These are phyloP conservation scores for Cutaneotrichosporon spelunceum DNA, from an alignment of 1,284 basidiomycete species.

Conservation along the genomic window DNA sequence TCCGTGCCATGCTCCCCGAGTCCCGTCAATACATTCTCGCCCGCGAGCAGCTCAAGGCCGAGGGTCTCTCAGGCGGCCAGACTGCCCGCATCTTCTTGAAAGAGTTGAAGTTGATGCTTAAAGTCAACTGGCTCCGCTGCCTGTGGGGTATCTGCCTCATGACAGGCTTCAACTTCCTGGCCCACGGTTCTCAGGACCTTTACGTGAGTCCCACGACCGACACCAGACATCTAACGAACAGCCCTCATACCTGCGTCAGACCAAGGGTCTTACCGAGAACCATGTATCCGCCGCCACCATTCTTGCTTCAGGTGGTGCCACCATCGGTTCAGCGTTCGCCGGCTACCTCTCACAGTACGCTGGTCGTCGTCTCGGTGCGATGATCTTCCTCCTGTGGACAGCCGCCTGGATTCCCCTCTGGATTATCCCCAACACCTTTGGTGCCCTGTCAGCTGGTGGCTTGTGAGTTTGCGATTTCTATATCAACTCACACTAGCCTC, in stretches of 20 bases:
- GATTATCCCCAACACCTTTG: slow-evolving; percentile 65
- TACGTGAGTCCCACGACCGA: slow-evolving; percentile 19
- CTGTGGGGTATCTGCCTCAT: slow-evolving; percentile 64
- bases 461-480: slow-evolving; percentile 20
- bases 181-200: slow-evolving; percentile 59
- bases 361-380: slow-evolving; percentile 67
- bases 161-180: slow-evolving; percentile 79
- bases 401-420: slow-evolving; percentile 61
- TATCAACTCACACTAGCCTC: slow-evolving; percentile 50
- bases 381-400: slow-evolving; percentile 57
- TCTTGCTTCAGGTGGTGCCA: slow-evolving; percentile 67
- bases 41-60: slow-evolving; percentile 34
- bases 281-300: slow-evolving; percentile 82
- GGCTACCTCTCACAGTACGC: slow-evolving; percentile 78
- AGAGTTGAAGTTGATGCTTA: slow-evolving; percentile 69
- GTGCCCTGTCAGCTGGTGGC: slow-evolving; percentile 41
- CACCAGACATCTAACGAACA: slow-evolving; percentile 20
- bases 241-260: slow-evolving; percentile 21
- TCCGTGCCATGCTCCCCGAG: slow-evolving; percentile 77
- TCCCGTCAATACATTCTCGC: slow-evolving; percentile 63
- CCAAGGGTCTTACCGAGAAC: slow-evolving; percentile 51
- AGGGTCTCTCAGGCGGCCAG: slow-evolving; percentile 54
- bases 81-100: slow-evolving; percentile 71
- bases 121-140: slow-evolving; percentile 70
- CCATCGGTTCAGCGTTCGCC: slow-evolving; percentile 71